Base-by-base conservation (phyloP, 345 rosid genomes). In the Salix koriyanagi region DNA sequence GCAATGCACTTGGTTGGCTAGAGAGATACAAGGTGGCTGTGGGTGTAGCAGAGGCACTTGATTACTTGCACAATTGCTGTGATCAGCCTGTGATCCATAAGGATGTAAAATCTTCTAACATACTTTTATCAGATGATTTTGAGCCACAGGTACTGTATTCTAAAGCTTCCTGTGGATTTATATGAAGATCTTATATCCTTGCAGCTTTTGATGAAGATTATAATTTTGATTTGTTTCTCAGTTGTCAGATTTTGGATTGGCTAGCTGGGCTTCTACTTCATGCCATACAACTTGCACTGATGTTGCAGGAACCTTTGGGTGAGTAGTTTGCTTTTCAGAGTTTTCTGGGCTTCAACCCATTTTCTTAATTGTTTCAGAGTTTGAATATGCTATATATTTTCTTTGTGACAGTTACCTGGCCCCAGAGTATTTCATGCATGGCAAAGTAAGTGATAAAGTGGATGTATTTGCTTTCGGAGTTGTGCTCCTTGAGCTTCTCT, bases 231-330 rank as follows among this genome's bases (percentile, higher is more conserved):
- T 75, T 87, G 85, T 68, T 72, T 76, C 72, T 73, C 91, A 95
- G 97, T 88, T 96, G 32, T 92, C 99, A 73, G 99, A 96, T 94
- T 96, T 96, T 70, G 99, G 99, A 87, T 87, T 96, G 16, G 97
- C 99, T 64, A 83, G 89, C 82, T 70, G 86, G 86, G 88, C 83
- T 73, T 80, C 87, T 64, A 81, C 81, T 76, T 76, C 90, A 37
- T 79, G 90, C 68, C 89, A 83, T n/a, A 61, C 77, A 73, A 73
- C 86, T 25, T 77, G 87, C 79, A 86, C 90, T 4, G 97, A 85
- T 79, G 94, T 96, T 69, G 86, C 92, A 2, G 99, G 99, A 79
- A 96, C 99, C 39, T 96, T 96, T 87, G 99, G 99, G 98, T 94
- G 81, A 72, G 93, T 79, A 30, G 46, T 62, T 66, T 62, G 23